These are phyloP conservation scores for Cladosporium cucumerinum DNA, from an alignment of 2,329 filamentous ascomycete genomes.

Conservation along the genomic window DNA sequence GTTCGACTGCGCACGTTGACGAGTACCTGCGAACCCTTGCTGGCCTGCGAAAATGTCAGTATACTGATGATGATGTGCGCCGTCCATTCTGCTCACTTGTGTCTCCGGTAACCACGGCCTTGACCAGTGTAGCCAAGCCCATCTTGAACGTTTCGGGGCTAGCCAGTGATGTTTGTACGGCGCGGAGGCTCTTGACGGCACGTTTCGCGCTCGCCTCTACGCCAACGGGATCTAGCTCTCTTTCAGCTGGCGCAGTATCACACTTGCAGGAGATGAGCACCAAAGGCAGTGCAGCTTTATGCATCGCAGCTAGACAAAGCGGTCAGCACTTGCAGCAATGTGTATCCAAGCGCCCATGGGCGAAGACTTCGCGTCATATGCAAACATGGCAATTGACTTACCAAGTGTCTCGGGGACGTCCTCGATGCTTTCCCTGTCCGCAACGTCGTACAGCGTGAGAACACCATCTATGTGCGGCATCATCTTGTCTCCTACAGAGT, in stretches of 20 bases:
- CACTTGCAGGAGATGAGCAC: slow-evolving; percentile 87
- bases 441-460: slow-evolving; percentile 83
- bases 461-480: slow-evolving; percentile 78
- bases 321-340: slow-evolving; percentile 38
- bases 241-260: slow-evolving; percentile 68
- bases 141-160: slow-evolving; percentile 69
- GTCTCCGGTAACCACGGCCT: slow-evolving; percentile 50
- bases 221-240: slow-evolving; percentile 66
- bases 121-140: slow-evolving; percentile 72
- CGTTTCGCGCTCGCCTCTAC: slow-evolving; percentile 62
- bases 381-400: slow-evolving; percentile 50
- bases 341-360: too few relatives aligned
- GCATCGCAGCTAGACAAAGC: slow-evolving; percentile 57
- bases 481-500: slow-evolving; percentile 59
- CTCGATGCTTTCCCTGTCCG: slow-evolving; percentile 69
- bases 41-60: neutral
- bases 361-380: neutral
- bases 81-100: neutral
- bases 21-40: slow-evolving; percentile 31
- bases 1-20: slow-evolving; percentile 45
- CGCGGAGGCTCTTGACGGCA: slow-evolving; percentile 62
- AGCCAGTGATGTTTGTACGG: slow-evolving; percentile 69
- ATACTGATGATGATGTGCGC: neutral
- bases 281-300: slow-evolving; percentile 69
- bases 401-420: slow-evolving; percentile 73